Base-by-base conservation (phyloP, 2,329 filamentous ascomycete species). In the Emergomyces pasteurianus region DNA sequence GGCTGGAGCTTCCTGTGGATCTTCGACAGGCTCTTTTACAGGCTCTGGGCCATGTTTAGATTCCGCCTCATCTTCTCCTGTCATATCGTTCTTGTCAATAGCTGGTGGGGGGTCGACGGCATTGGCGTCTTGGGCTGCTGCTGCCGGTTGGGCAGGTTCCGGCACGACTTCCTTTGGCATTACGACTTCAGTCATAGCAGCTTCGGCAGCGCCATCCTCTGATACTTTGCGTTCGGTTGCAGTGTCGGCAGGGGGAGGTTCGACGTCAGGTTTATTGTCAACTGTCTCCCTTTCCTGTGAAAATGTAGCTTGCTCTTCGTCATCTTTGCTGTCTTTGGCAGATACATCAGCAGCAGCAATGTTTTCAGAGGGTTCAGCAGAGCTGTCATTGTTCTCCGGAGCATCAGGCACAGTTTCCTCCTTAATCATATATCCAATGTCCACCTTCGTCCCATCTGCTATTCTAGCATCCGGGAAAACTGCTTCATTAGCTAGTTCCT, bases 61-160 rank as follows among this genome's bases (percentile, higher is more conserved):
- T 26, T 62, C 18, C 1, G 47, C 9, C 12, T 31, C 46, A 14
- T 21, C 26, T 38, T 21, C 26, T 38, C 23, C 38, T 8, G 28
- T 12, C 18, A 16, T 28, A 10, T 54, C 58, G 16, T 7, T 56
- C 38, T 64, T 57, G 16, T 59, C 59, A 12, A 46, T 14, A 21
- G 57, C 36, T 53, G 60, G 62, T 9, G 60, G 26, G 18, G 62
- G 58, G 23, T 62, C 53, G 9, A 54, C 57, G 21, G 52, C 57
- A 53, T 60, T 65, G 7, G 60, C 28, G 21, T 58, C 57, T 47
- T 67, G 49, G 50, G 47, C 60, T 16, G 64, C 54, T 56, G 47
- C 60, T 14, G 65, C 49, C 55, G 62, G 10, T 52, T 58, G 49
- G 23, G 18, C 46, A 47, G 40, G 49, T 52, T 59, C 53, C 3